Conservation (phyloP, 225 moss, liverwort and hornwort species). For the Anthoceros angustus region DNA sequence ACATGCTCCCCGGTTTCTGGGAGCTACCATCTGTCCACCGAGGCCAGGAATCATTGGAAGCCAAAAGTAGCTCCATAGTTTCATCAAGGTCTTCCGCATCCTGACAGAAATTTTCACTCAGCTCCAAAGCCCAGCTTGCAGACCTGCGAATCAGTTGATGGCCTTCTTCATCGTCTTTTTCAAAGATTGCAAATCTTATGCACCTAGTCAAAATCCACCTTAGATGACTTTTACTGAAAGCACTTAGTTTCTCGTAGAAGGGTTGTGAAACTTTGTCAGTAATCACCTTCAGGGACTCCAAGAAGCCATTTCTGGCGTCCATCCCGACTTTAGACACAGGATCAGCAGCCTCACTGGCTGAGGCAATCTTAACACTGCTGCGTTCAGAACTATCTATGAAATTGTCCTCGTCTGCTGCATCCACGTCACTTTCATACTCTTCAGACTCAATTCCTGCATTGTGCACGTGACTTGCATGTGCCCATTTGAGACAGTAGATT, state of each 20-base stretch:
- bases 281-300: constrained; percentile 28
- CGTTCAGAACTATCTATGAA: constrained; percentile 12
- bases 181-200: constrained; percentile 45
- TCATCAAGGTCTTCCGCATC: constrained; percentile 40
- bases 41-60: constrained; percentile 52
- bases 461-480: constrained; percentile 22
- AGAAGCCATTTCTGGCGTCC: constrained; percentile 12
- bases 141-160: constrained; percentile 24
- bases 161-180: constrained; percentile 29
- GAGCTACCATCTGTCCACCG: constrained; percentile 34
- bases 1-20: constrained; percentile 13
- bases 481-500: constrained; percentile 71
- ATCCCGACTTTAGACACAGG: constrained; percentile 1
- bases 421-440: constrained; percentile 27
- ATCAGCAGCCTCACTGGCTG: background rate
- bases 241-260: constrained; percentile 28
- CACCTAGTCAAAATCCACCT: constrained; percentile 42
- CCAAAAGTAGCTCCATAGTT: constrained; percentile 43
- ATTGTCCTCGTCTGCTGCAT: background rate
- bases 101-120: constrained; percentile 37
- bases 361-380: constrained; percentile 13
- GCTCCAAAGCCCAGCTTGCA: constrained; percentile 50
- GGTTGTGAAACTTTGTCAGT: constrained; percentile 22
- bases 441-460: constrained; percentile 26
- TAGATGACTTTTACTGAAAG: constrained; percentile 37